phyloP scores from a whole-genome alignment of 495 filamentous ascomycete genomes.

The Collariella sp. region DNA sequence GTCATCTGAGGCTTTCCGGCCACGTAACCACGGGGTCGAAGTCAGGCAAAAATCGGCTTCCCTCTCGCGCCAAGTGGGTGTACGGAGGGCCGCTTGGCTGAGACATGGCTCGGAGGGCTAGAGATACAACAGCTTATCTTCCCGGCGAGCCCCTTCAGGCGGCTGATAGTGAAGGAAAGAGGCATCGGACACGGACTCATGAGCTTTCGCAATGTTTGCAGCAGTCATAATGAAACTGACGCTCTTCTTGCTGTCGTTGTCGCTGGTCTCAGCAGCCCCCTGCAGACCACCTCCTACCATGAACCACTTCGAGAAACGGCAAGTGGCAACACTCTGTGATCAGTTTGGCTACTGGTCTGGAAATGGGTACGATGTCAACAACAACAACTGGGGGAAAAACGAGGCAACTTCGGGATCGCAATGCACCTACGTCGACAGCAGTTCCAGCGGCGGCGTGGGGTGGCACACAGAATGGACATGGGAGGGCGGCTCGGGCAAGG shows the following conservation, averaged over 20 bases:
- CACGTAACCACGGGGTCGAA: background rate
- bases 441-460: conserved; percentile 23
- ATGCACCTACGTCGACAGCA: conserved; percentile 33
- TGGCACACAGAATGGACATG: conserved; percentile 39
- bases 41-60: background rate
- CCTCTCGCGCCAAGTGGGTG: background rate
- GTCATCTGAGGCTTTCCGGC: background rate
- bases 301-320: background rate
- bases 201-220: background rate
- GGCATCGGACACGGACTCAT: too few species aligned
- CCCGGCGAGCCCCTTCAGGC: background rate
- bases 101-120: background rate
- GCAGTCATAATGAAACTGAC: background rate
- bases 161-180: background rate
- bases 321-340: conserved; percentile 27
- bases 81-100: background rate
- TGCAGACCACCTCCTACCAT: background rate
- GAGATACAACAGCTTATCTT: background rate
- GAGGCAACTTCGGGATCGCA: conserved; percentile 32
- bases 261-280: background rate
- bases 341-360: conserved; percentile 30
- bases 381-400: conserved; percentile 40
- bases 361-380: conserved; percentile 35
- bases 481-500: conserved; percentile 29
- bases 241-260: background rate